Base-by-base conservation (phyloP, 345 rosid genomes). In the Raphanus sativus region DNA sequence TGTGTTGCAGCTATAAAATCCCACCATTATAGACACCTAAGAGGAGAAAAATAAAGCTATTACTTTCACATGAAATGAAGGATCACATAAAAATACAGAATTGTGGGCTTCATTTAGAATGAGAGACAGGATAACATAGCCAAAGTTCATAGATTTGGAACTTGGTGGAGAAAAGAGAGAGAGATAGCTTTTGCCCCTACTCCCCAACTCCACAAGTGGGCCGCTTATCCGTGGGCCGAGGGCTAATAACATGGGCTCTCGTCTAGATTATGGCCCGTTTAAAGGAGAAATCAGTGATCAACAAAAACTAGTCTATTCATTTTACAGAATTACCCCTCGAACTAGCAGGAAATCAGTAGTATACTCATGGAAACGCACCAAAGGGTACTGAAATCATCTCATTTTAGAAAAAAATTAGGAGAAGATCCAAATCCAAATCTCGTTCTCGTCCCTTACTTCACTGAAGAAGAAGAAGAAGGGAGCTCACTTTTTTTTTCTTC, bases 401-500 rank as follows among this genome's bases (percentile, higher is more conserved):
- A 65, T 65, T 26, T 5, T 28, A 60, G 64, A 60, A 29, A 60
- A 9, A 60, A 10, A 56, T 3, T 10, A 24, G 62, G 33, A 48
- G 62, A 5, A 62, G 68, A 78, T 72, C 65, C 17, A 32, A 48
- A 48, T 48, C 36, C 65, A 32, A 29, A 78, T 73, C 81, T 78
- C 70, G 67, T 71, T 64, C 67, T 62, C 63, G 56, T 66, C 6
- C 65, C 24, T 62, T 58, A 55, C 62, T 65, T 58, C 62, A 65
- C 54, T 77, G 24, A 24, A 55, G 60, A 54, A 56, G 61, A 54
- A 17, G 62, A 55, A 55, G 28, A 9, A 56, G 59, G 11, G 26
- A 69, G 80, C 74, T 70, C 65, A 70, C 13, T 36, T 70, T 70
- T 11, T 10, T 5, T 2, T 2, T 11, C 5, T 15, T 50, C 56